Evolutionary conservation across 768 basidiomycete species (phyloP), one percentile per base, ranked within the genome.

Genomic region (Cyclocybe cylindracea): DNA sequence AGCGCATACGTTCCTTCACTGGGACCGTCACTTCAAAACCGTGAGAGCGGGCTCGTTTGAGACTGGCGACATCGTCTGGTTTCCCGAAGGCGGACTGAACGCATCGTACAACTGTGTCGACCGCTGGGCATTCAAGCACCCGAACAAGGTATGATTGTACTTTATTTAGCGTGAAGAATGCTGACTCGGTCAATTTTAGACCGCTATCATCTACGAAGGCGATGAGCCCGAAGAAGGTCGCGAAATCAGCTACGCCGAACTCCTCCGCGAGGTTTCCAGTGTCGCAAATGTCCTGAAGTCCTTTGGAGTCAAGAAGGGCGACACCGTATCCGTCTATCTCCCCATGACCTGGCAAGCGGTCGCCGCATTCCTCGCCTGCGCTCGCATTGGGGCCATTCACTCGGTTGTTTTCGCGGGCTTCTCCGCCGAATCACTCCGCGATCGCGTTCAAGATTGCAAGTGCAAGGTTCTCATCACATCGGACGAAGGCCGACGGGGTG

Each of bases 341-440:
- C 93, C 93, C 46, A 94, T 92, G 90, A 87, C 89, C 14, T 96
- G 92, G 92, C 94, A 98, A 59, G 86, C 96, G 14, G 92, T 90
- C 44, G 94, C 92, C 41, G 91, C 96, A 39, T 94, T 99, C 86
- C 87, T 99, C 51, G 96, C 96, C 5, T 98, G 96, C 67, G 95
- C 96, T 4, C 89, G 96, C 58, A 91, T 99, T 60, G 96, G 96
- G 18, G 96, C 96, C 18, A 78, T 98, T 42, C 96, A 99, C 74
- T 95, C 94, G 7, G 96, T 97, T 64, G 87, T 99, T 51, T 99
- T 99, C 57, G 96, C 96, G 42, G 96, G 96, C 5, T 99, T 99
- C 77, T 91, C 89, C 7, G 85, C 95, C 7, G 96, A 99, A 72
- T 87, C 90, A 2, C 85, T 99, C 42, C 85, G 96, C 36, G 96